Conservation (phyloP, 2,329 filamentous ascomycete species). For the Cercospora beticola region DNA sequence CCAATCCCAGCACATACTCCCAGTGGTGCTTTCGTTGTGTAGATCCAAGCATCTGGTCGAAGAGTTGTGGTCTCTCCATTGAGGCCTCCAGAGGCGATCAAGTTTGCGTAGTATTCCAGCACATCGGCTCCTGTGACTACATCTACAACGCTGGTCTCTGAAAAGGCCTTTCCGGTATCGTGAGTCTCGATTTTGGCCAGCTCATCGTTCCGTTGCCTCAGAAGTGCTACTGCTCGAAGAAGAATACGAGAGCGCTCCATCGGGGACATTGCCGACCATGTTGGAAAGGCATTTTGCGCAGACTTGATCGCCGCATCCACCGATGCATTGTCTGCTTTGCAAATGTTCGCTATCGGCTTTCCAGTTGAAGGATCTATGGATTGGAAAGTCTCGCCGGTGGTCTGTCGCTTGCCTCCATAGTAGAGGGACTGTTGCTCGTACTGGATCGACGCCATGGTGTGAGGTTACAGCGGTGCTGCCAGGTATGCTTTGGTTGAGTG, state of each 20-base stretch:
- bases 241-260: slow-evolving; percentile 74
- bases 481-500: background rate
- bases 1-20: slow-evolving; percentile 85
- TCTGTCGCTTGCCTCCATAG: slow-evolving; percentile 69
- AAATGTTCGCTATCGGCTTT: slow-evolving; percentile 66
- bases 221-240: slow-evolving; percentile 69
- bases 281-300: slow-evolving; percentile 68
- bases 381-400: slow-evolving; percentile 62
- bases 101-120: slow-evolving; percentile 80
- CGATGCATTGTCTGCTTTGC: slow-evolving; percentile 56
- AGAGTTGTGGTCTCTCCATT: slow-evolving; percentile 78
- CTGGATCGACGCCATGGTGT: slow-evolving; percentile 22
- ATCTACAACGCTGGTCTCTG: slow-evolving; percentile 81
- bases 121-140: slow-evolving; percentile 80
- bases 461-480: background rate
- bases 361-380: slow-evolving; percentile 73
- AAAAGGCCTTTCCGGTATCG: slow-evolving; percentile 83
- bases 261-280: slow-evolving; percentile 75
- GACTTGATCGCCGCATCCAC: slow-evolving; percentile 71
- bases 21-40: slow-evolving; percentile 76
- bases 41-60: slow-evolving; percentile 74
- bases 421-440: slow-evolving; percentile 55
- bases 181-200: slow-evolving; percentile 77
- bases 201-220: slow-evolving; percentile 74
- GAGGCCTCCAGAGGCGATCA: slow-evolving; percentile 72